A percentile compares a stretch with the other conserved stretches of the same genome.
Evolutionary conservation across 2,329 filamentous ascomycete species (phyloP).

Genomic region (Aspergillus sp.): DNA sequence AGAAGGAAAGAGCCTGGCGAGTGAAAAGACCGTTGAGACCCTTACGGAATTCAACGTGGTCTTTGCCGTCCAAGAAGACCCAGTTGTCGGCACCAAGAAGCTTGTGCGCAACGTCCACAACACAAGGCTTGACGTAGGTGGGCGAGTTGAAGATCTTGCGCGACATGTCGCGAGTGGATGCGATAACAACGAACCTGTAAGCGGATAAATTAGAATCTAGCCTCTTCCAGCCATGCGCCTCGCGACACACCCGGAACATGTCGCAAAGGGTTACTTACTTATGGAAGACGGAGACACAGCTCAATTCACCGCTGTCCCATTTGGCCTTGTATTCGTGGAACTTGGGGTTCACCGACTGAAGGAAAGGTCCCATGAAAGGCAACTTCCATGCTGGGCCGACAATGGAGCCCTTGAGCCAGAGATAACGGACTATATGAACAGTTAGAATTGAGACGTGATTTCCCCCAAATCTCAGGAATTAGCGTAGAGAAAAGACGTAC

Average conservation of each 20-base stretch:
- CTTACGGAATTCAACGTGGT: constrained; percentile 95
- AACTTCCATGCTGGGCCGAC: constrained; percentile 74
- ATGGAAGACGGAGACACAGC: constrained; percentile 98
- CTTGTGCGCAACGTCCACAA: constrained; percentile 92
- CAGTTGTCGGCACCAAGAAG: constrained; percentile 90
- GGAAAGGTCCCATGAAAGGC: constrained; percentile 92
- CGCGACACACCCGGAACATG: neutral
- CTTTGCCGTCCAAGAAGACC: constrained; percentile 95
- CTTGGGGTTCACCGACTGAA: constrained; percentile 87
- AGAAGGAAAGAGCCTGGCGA: constrained; percentile 79
- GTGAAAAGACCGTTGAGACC: constrained; percentile 95
- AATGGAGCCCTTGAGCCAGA: constrained; percentile 74
- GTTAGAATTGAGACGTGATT: neutral
- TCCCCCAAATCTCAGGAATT: neutral
- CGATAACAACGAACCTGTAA: constrained; percentile 85
- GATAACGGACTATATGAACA: constrained; percentile 66
- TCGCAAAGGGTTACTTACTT: constrained; percentile 64
- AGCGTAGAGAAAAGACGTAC: constrained; percentile 56
- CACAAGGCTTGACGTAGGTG: constrained; percentile 87
- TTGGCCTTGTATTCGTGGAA: constrained; percentile 90
- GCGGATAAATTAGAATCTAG: neutral
- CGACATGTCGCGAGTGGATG: constrained; percentile 89
- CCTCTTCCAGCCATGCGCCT: neutral
- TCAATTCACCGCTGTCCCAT: constrained; percentile 87
- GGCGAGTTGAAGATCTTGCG: constrained; percentile 97